Evolutionary conservation across 805 yeast species (phyloP), one percentile per base, ranked within the genome.

Genomic region (Candida quercuum): DNA sequence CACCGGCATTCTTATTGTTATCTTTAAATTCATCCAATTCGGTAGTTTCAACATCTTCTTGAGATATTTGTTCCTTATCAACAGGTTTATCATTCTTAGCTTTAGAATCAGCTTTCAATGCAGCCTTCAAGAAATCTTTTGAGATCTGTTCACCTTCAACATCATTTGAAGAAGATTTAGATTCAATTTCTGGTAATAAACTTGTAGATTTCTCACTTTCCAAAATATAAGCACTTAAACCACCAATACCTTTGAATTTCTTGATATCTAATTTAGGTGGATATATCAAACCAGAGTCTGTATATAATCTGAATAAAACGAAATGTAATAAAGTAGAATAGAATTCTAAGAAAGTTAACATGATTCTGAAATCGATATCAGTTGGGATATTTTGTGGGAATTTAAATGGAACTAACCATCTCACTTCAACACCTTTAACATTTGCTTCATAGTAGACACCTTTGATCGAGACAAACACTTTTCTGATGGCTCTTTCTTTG

Each of bases 361-460:
- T 93, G 68, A 93, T 87, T 63, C 93, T 76, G 71, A 93, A 91
- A 65, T 93, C 99, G 42, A 93, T 80, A 61, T 93, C 98, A 32
- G 82, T 65, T 33, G 99, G 98, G 49, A 93, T 83, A 61, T 85
- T 85, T 61, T 91, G 95, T 15, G 99, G 96, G 69, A 89, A 93
- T 63, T 88, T 93, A 74, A 82, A 93, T 18, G 99, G 99, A 33
- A 87, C 95, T 42, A 93, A 76, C 99, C 99, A 93, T 64, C 91
- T 76, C 32, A 93, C 73, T 48, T 86, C 95, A 62, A 88, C 96
- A 48, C 99, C 99, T 60, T 75, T 80, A 33, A 93, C 78, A 44
- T 60, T 75, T 24, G 96, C 98, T 60, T 88, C 87, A 59, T 91
- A 93, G 64, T 93, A 93, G 14, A 91, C 94, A 67, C 99, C 99